Percentiles rank a stretch among this genome's conserved stretches.
Evolutionary conservation across 1,284 basidiomycete species (phyloP).

Genomic region (Macrocystidia cucumis): DNA sequence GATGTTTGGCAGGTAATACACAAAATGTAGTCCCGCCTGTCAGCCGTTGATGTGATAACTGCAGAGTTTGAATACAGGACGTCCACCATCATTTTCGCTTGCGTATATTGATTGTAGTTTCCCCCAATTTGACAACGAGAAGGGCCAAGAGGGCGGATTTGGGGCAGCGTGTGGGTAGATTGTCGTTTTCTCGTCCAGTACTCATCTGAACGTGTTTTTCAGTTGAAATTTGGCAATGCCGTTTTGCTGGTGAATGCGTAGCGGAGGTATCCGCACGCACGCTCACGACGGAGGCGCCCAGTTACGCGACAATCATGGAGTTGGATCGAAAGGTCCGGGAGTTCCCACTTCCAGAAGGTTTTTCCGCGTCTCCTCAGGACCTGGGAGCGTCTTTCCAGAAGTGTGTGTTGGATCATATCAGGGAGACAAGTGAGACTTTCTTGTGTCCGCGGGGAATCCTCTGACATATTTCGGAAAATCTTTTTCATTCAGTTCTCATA

Average conservation of each 20-base stretch:
- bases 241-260: slow-evolving; percentile 58
- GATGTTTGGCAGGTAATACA: slow-evolving; percentile 42
- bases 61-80: slow-evolving; percentile 53
- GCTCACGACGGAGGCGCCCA: slow-evolving; percentile 53
- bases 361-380: slow-evolving; percentile 17
- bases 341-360: slow-evolving; percentile 42
- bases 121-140: slow-evolving; percentile 31
- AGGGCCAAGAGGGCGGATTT: slow-evolving; percentile 19
- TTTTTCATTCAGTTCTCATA: slow-evolving; percentile 43
- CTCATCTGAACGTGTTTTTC: neutral
- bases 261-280: slow-evolving; percentile 58
- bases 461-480: slow-evolving; percentile 1
- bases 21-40: slow-evolving; percentile 9
- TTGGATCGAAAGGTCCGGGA: slow-evolving; percentile 65
- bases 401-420: slow-evolving; percentile 42
- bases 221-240: slow-evolving; percentile 56
- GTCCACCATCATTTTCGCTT: slow-evolving; percentile 52
- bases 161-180: slow-evolving; percentile 32
- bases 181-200: neutral
- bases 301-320: slow-evolving; percentile 63
- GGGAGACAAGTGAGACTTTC: slow-evolving; percentile 44
- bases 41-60: neutral
- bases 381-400: slow-evolving; percentile 36
- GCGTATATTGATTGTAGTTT: slow-evolving; percentile 50
- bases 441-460: slow-evolving; percentile 4